Evolutionary conservation across 768 basidiomycete genomes (phyloP), one percentile per base, ranked within the genome.

Genomic region (Russula brevipes): DNA sequence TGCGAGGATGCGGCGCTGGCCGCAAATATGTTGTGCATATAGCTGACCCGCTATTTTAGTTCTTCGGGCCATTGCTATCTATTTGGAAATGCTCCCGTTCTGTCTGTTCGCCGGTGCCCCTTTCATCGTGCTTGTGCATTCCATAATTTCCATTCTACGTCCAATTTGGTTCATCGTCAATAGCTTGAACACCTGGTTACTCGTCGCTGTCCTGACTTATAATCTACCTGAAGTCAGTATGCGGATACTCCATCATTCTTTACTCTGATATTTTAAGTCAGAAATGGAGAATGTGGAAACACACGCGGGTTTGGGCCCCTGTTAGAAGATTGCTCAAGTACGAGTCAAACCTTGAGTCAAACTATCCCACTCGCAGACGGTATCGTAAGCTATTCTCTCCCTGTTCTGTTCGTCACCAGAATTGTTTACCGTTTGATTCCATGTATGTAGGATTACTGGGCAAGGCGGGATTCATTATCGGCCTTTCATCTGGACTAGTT

Each of bases 351-450:
- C 24, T 24, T 24, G 24, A 24, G 19, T 47, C 47, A 6, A 30
- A 47, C 19, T 39, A 57, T 46, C 57, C 57, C 38, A 49, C 11
- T 6, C 46, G 45, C 30, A 39, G 56, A 57, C 56, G 56, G 47
- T 47, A 47, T 46, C 33, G 56, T 57, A n/a, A 47, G 56, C 19
- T 47, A n/a, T 24, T 19, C n/a, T 46, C 14, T 38, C 19, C n/a
- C 24, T 24, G 24, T 16, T 36, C 5, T 24, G n/a, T 11, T 7
- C 19, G 9, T 2, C 46, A 4, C 9, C n/a, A 6, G 24, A 1
- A 49, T 9, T 19, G 10, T 9, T 57, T 12, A 41, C 35, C 5
- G 7, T 24, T 16, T 38, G 56, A 8, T 7, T 35, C 35, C 35
- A 36, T 38, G 5, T 44, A 17, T 56, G 19, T 46, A 57, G 55